These are phyloP conservation scores for Stereum hirsutum DNA, from an alignment of 1,284 basidiomycete genomes.

Conservation along the genomic window DNA sequence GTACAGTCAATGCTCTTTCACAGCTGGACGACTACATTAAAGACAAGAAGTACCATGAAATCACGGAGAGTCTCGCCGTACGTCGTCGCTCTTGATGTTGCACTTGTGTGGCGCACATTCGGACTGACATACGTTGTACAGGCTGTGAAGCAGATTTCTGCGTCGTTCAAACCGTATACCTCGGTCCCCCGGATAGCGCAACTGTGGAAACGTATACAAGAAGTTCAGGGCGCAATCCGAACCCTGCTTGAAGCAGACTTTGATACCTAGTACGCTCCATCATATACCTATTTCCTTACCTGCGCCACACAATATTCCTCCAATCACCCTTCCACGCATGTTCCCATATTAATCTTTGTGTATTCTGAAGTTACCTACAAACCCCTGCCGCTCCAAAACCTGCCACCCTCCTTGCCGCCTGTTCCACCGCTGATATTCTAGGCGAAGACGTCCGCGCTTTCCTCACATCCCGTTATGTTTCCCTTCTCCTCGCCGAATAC, in stretches of 20 bases:
- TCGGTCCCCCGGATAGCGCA: conserved; percentile 70
- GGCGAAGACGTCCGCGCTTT: conserved; percentile 75
- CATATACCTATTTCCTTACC: neutral
- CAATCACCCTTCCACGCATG: neutral
- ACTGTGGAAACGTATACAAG: conserved; percentile 72
- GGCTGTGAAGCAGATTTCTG: conserved; percentile 83
- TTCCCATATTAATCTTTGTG: conserved; percentile 5
- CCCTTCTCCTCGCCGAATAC: conserved; percentile 91
- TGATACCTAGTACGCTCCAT: conserved; percentile 69
- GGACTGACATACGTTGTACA: conserved; percentile 20
- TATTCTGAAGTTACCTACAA: conserved; percentile 58
- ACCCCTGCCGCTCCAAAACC: conserved; percentile 64
- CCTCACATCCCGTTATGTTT: conserved; percentile 85
- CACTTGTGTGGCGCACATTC: conserved; percentile 7
- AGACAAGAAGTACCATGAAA: conserved; percentile 75
- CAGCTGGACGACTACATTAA: conserved; percentile 76
- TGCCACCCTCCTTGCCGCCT: conserved; percentile 65
- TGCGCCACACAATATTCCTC: neutral
- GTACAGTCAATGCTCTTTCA: conserved; percentile 69
- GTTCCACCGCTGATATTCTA: conserved; percentile 78
- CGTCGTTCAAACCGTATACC: conserved; percentile 68
- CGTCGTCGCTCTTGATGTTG: conserved; percentile 13
- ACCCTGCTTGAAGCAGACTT: conserved; percentile 81
- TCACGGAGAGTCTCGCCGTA: conserved; percentile 75
- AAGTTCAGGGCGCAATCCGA: conserved; percentile 69